Conservation (phyloP, 495 filamentous ascomycete genomes). For the Hypoxylon fuscum region DNA sequence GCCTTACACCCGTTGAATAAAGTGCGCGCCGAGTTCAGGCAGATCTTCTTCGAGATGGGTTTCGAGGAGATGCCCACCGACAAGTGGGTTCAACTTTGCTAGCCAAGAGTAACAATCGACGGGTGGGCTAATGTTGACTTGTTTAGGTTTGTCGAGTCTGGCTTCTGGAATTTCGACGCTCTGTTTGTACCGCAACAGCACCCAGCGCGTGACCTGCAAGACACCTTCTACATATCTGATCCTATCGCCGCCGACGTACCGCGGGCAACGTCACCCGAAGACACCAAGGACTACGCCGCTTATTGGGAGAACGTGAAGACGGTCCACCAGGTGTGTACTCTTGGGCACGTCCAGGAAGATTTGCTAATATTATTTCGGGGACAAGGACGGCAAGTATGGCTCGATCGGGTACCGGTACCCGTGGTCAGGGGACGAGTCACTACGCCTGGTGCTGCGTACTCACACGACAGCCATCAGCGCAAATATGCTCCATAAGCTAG, state of each 20-base stretch:
- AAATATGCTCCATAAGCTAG: constrained; percentile 88
- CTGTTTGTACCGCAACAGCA: constrained; percentile 98
- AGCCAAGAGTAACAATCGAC: constrained; percentile 48
- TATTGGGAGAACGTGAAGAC: constrained; percentile 88
- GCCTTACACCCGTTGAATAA: constrained; percentile 95
- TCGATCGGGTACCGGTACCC: constrained; percentile 96
- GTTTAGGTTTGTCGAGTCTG: constrained; percentile 80
- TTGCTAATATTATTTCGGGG: background rate
- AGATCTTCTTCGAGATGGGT: constrained; percentile 96
- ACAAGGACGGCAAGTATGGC: constrained; percentile 80
- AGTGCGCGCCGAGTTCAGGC: constrained; percentile 90
- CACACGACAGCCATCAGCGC: constrained; percentile 94
- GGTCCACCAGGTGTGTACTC: constrained; percentile 67
- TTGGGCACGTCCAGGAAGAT: constrained; percentile 29
- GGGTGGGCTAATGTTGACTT: constrained; percentile 44
- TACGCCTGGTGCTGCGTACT: constrained; percentile 89
- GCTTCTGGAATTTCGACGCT: constrained; percentile 98
- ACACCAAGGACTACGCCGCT: constrained; percentile 77
- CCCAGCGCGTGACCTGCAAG: constrained; percentile 93
- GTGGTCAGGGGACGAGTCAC: constrained; percentile 87
- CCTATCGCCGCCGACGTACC: constrained; percentile 80
- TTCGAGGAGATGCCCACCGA: constrained; percentile 87
- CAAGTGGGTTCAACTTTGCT: constrained; percentile 47
- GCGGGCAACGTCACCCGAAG: constrained; percentile 61
- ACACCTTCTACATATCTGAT: constrained; percentile 98